These are phyloP conservation scores for Cucurbita moschata DNA, from an alignment of 306 rosid species.

Conservation along the genomic window DNA sequence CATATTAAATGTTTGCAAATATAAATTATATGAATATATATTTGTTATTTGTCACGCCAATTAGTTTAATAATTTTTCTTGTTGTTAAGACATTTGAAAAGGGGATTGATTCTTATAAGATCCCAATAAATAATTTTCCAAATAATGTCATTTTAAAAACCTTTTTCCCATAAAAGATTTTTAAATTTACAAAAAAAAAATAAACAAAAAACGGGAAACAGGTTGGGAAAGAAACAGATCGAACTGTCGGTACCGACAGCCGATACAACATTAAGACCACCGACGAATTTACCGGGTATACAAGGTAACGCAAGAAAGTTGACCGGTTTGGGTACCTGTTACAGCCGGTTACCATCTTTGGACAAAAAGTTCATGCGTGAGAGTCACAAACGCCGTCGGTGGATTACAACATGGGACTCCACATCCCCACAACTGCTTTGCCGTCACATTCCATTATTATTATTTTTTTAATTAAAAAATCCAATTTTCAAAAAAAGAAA, in stretches of 20 bases:
- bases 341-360: neutral
- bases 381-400: conserved; percentile 8
- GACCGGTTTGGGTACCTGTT: neutral
- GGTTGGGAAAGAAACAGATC: neutral
- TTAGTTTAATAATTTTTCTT: neutral
- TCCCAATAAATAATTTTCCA: neutral
- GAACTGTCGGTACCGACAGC: conserved; percentile 6
- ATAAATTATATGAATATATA: neutral
- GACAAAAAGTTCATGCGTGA: neutral
- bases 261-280: neutral
- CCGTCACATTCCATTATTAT: neutral
- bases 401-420: conserved; percentile 6
- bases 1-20: neutral
- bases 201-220: neutral
- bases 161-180: neutral
- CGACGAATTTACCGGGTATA: neutral
- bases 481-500: neutral
- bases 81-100: neutral
- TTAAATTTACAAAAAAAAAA: neutral
- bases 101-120: neutral
- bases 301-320: neutral
- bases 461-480: neutral
- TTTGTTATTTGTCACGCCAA: neutral
- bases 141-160: neutral
- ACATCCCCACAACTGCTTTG: neutral